Base-by-base conservation (phyloP, 495 filamentous ascomycete species). In the Aspergillus conjunctus region DNA sequence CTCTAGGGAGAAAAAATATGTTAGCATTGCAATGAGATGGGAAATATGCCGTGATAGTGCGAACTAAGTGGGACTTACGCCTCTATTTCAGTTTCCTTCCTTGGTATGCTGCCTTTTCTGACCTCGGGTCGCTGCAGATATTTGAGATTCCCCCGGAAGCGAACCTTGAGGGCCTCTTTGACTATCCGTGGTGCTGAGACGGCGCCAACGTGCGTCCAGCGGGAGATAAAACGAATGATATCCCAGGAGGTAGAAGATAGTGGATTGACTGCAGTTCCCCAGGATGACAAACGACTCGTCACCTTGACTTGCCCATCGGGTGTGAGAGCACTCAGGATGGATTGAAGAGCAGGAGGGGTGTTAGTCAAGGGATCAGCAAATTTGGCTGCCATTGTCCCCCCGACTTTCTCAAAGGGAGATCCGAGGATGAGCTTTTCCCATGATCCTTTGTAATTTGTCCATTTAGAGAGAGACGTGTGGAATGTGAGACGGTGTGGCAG, bases 321-420 rank as follows among this genome's bases (percentile, higher is more conserved):
- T 20, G 41, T 52, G 32, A 56, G 22, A 0, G 45, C n/a, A 4
- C 39, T 64, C n/a, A 56, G 37, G 18, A 37, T 64, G 12, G 56
- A 51, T 9, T 64, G 57, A 1, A 64, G 26, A 4, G 56, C 22
- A 0, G 9, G 9, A 14, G 20, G 20, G 7, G 9, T 11, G 3
- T 30, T 9, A 6, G 8, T 14, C 4, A 31, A n/a, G 15, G 22
- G 18, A 11, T 51, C 49, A 3, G 9, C 32, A 26, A 58, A 63
- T n/a, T 31, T 49, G 1, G 32, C 12, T 20, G 49, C 22, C 9
- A 63, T 39, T 11, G 17, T 44, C 1, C 64, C 64, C 10, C 57
- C 64, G 10, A 67, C 53, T 20, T 64, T 63, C 41, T 67, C 64
- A 45, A 67, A 67, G 11, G 61, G 64, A 4, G 64, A 67, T 11